Evolutionary conservation across 1,284 basidiomycete species (phyloP).

Genomic region (Earliella scabrosa): DNA sequence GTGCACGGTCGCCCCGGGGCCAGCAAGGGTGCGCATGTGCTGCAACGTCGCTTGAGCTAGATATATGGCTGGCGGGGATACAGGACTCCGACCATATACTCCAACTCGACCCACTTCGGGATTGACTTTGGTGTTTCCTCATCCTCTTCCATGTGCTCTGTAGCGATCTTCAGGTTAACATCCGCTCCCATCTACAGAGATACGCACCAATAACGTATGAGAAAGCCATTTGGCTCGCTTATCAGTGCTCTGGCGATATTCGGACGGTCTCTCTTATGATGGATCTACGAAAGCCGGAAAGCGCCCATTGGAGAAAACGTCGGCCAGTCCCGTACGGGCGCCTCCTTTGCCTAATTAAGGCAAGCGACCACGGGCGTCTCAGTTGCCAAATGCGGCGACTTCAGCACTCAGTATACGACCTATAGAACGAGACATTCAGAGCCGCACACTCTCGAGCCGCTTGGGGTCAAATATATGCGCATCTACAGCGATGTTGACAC

Average conservation of each 20-base stretch:
- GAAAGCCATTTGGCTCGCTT: constrained; percentile 20
- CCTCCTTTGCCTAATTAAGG: too few relatives aligned
- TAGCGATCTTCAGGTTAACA: not conserved
- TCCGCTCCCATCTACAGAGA: too few relatives aligned
- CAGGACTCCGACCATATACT: constrained; percentile 72
- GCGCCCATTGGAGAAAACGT: too few relatives aligned
- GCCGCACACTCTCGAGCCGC: too few relatives aligned
- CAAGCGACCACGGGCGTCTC: not conserved
- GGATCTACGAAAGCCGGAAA: too few relatives aligned
- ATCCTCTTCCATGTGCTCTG: constrained; percentile 97
- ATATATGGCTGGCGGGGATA: too few relatives aligned
- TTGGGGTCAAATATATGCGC: too few relatives aligned
- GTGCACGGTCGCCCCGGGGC: constrained; percentile 64
- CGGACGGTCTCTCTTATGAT: not conserved
- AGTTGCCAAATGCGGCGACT: not conserved
- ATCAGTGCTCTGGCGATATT: not conserved
- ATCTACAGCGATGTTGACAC: too few relatives aligned
- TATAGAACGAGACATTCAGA: too few relatives aligned
- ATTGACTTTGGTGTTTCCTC: constrained; percentile 72
- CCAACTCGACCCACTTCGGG: constrained; percentile 90
- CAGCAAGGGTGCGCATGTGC: constrained; percentile 87
- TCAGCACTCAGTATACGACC: too few relatives aligned
- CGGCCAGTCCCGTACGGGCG: not conserved
- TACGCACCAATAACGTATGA: constrained; percentile 45
- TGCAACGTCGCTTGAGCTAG: too few relatives aligned